phyloP scores from a whole-genome alignment of 768 basidiomycete genomes.

The Tricholoma matsutake region DNA sequence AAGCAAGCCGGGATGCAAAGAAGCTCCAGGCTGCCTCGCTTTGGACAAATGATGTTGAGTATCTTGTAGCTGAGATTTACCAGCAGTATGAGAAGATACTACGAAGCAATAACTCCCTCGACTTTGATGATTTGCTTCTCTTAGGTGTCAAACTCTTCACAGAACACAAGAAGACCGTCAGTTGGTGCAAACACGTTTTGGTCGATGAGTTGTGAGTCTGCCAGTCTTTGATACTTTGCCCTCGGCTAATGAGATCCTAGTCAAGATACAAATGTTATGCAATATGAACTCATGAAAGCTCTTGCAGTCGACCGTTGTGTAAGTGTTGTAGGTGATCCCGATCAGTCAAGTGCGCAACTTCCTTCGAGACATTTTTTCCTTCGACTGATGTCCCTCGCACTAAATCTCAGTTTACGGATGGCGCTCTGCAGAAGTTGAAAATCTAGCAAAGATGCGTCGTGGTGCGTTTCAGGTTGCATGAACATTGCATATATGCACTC shows the following conservation, averaged over 20 bases:
- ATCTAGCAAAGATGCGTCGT: conserved; percentile 67
- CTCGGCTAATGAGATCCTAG: conserved; percentile 24
- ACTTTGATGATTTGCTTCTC: conserved; percentile 84
- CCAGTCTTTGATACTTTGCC: background rate
- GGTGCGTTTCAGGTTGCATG: conserved; percentile 34
- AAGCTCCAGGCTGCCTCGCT: conserved; percentile 4
- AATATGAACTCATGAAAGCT: conserved; percentile 73
- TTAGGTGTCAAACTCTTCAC: conserved; percentile 67
- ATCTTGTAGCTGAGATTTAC: conserved; percentile 52
- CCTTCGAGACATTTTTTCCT: background rate
- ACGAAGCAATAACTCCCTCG: conserved; percentile 63
- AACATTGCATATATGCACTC: background rate
- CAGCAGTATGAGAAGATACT: conserved; percentile 64
- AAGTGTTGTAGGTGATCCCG: conserved; percentile 88
- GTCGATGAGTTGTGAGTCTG: conserved; percentile 77
- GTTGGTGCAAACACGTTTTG: conserved; percentile 66
- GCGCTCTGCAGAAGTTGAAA: conserved; percentile 77
- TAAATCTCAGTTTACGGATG: conserved; percentile 68
- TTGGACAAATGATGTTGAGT: conserved; percentile 28
- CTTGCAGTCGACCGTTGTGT: conserved; percentile 59
- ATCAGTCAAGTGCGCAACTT: conserved; percentile 64
- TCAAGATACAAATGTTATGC: conserved; percentile 78
- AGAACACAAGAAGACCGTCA: conserved; percentile 42
- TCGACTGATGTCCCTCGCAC: background rate
- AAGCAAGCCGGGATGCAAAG: conserved; percentile 11